Evolutionary conservation across 2,329 filamentous ascomycete genomes (phyloP), one percentile per base, ranked within the genome.

Genomic region (Geosmithia putterillii): DNA sequence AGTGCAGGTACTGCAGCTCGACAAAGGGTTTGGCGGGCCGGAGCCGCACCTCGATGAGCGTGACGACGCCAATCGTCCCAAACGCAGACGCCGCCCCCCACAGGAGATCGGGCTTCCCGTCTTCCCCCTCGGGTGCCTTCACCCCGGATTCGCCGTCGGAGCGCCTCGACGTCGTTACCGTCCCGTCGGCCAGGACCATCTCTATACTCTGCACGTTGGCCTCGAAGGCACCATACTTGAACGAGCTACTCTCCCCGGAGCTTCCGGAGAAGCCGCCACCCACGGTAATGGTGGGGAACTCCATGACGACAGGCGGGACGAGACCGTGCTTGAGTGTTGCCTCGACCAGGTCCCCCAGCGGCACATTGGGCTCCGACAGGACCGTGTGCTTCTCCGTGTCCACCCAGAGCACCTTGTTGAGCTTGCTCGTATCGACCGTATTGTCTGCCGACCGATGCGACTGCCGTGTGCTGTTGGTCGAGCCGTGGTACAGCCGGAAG

Each of bases 401-500:
- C 40, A 89, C 63, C 8, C 66, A 60, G 9, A 89, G 63, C 15
- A 89, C 73, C 57, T 74, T 70, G 49, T 67, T 70, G 9, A 89
- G 70, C 4, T 57, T 54, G 58, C 78, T 81, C 34, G 81, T 86
- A 57, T 86, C 81, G 44, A 89, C 67, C 9, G 77, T 73, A 51
- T 74, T 74, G 55, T 70, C 67, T 12, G 59, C 55, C 39, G 59
- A 60, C 23, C 68, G 67, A 18, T 65, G 61, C 7, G 69, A 69
- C 21, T 71, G 70, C 7, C 84, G 78, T 34, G 84, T 88, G 59
- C 78, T 85, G 63, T 86, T 87, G 21, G 83, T 87, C 0, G 81
- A 79, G 47, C 84, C 84, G 61, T 88, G 83, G 52, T 79, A 83
- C 55, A 88, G 80, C n/a, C 82, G 73, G 60, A 85, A 88, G 2